Base-by-base conservation (phyloP, 208 protist species). In the Angomonas deanei region DNA sequence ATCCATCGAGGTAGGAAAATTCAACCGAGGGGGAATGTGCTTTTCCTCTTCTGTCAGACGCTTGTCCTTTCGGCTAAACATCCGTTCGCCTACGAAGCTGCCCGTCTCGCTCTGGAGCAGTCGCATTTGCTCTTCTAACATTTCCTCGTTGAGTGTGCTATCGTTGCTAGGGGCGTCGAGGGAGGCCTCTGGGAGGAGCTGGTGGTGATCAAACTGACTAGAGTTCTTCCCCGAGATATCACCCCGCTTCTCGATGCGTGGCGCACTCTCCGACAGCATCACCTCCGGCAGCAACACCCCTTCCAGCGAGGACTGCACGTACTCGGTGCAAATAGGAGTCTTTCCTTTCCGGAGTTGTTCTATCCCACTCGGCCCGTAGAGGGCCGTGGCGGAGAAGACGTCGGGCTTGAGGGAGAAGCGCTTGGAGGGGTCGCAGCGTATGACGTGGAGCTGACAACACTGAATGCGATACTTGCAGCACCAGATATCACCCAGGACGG, bases 401-500 rank as follows among this genome's bases (percentile, higher is more conserved):
- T 76, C 79, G 10, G 85, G 74, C 26, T 72, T 68, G 1, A 61
- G 59, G 5, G 80, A 67, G 31, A 80, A 70, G 8, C 46, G 68
- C 42, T 67, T 64, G 5, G 50, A 33, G 2, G 80, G 75, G 57
- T 90, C 82, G 42, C 72, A 84, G 19, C 84, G 86, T 13, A 95
- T 71, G 4, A 95, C 77, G 39, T 92, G 84, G 13, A 95, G 70
- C 52, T 92, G 84, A 48, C 84, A 92, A n/a, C 74, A 78, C 61
- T 89, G 85, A 26, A 95, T 78, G 42, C 78, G 79, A 30, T 82
- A 91, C 0, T 84, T 86, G 32, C 85, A 95, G 62, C 84, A 91
- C 78, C 78, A 92, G 39, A 95, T 66, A 47, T 93, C 84, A n/a
- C 68, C 75, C 24, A 91, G 66, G 28, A 86, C 70, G 1, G 84